Evolutionary conservation across 805 yeast genomes (phyloP), one percentile per base, ranked within the genome.

Genomic region (Cephaloascus albidus): DNA sequence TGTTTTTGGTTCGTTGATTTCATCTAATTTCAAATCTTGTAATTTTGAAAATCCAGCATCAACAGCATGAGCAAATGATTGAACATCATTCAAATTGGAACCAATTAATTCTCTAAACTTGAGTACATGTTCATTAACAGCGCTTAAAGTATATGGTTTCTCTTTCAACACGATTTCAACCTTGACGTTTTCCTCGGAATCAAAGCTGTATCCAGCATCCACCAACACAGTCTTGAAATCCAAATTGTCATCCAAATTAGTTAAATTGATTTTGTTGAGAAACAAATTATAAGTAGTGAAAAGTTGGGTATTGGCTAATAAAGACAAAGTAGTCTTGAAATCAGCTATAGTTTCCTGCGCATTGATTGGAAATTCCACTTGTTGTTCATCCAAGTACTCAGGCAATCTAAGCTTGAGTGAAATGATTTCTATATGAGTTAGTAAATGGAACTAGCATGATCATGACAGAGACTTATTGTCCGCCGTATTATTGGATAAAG

Each of bases 21-120:
- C 60, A 10, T 51, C 57, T 46, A 78, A 60, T 0, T 55, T 55
- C 43, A 76, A 59, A 8, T 55, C 53, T 38, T 54, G 52, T 51
- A 74, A 71, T 43, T 68, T 69, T 5, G 79, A 65, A 27, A 66
- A 61, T 36, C 88, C 90, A 12, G 71, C 56, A 38, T 52, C 54
- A 40, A 44, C 62, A 48, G 55, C 70, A 43, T 70, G 57, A 10
- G 70, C 59, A 26, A 64, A 63, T 27, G 69, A 60, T 15, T 55
- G 47, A 28, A 72, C 73, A 42, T 72, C 69, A 18, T 67, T 56
- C 35, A 63, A 60, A 40, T 70, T 72, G 45, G 80, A 62, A 3
- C 77, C 80, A 33, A 74, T 66, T 37, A 67, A 61, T 40, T 80
- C 87, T 54, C 94, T 75, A 37, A 79, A 72, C 43, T 74, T 74